phyloP scores from a whole-genome alignment of 306 rosid species.

The Lupinus albus region DNA sequence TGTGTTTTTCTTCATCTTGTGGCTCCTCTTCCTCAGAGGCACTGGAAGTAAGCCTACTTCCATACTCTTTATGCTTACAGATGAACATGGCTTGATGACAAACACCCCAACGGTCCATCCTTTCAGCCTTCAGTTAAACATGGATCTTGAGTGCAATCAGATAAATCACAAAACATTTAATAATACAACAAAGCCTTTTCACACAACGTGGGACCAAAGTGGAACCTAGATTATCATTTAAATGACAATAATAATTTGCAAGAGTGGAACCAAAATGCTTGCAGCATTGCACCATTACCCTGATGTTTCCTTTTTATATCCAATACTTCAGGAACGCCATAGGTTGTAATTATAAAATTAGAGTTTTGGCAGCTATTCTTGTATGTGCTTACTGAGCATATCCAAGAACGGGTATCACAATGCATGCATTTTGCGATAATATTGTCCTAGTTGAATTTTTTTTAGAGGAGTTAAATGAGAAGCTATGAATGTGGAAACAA shows the following conservation, averaged over 20 bases:
- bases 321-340: background rate
- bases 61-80: conserved; percentile 37
- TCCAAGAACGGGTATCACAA: too few relatives aligned
- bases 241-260: background rate
- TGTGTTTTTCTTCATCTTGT: conserved; percentile 38
- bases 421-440: too few relatives aligned
- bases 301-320: conserved; percentile 5
- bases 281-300: background rate
- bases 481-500: too few relatives aligned
- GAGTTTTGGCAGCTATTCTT: conserved; percentile 5
- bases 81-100: conserved; percentile 37
- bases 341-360: background rate
- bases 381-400: too few relatives aligned
- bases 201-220: too few relatives aligned
- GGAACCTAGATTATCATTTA: background rate
- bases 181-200: background rate
- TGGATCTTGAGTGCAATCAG: conserved; percentile 4
- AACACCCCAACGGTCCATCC: conserved; percentile 58
- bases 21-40: conserved; percentile 44
- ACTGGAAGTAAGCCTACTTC: conserved; percentile 42
- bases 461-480: too few relatives aligned
- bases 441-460: too few relatives aligned
- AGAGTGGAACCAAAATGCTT: conserved; percentile 19
- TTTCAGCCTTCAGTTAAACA: conserved; percentile 24
- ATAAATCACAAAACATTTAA: background rate